Percentiles rank a stretch among this genome's conserved stretches.
phyloP scores from a whole-genome alignment of 352 stramenopile species.

The Pythium diclinum region DNA sequence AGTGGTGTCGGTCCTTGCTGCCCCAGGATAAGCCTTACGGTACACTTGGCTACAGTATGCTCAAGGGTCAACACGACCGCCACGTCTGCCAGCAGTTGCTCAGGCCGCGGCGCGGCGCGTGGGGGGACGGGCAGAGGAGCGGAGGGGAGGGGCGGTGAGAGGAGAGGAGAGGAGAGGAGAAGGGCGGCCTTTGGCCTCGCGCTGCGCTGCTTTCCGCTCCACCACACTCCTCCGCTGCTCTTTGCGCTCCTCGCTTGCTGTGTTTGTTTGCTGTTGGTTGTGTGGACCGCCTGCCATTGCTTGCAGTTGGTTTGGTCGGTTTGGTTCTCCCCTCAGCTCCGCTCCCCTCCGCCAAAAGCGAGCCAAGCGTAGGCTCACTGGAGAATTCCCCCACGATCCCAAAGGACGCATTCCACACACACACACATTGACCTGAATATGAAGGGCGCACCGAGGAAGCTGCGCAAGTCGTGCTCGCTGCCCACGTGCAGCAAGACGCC shows the following conservation, averaged over 20 bases:
- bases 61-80: not conserved
- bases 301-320: not conserved
- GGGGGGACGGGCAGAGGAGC: not conserved
- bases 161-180: not conserved
- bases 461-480: slow-evolving; percentile 69
- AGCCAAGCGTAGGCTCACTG: not conserved
- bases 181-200: not conserved
- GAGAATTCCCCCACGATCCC: slow-evolving; percentile 2
- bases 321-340: not conserved
- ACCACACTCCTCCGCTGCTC: not conserved
- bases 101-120: not conserved
- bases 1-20: not conserved
- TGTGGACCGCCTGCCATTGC: not conserved
- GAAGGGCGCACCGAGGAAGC: slow-evolving; percentile 39
- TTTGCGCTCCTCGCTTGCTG: not conserved
- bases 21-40: not conserved
- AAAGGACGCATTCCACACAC: not conserved
- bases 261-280: not conserved
- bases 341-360: not conserved
- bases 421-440: slow-evolving; percentile 1
- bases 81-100: slow-evolving; percentile 2
- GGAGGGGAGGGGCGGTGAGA: not conserved
- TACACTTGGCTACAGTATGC: not conserved
- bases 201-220: not conserved
- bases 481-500: slow-evolving; percentile 50